Percentiles rank a stretch among this genome's conserved stretches.
Evolutionary conservation across 306 rosid species (phyloP).

Genomic region (Trichosanthes truncata): DNA sequence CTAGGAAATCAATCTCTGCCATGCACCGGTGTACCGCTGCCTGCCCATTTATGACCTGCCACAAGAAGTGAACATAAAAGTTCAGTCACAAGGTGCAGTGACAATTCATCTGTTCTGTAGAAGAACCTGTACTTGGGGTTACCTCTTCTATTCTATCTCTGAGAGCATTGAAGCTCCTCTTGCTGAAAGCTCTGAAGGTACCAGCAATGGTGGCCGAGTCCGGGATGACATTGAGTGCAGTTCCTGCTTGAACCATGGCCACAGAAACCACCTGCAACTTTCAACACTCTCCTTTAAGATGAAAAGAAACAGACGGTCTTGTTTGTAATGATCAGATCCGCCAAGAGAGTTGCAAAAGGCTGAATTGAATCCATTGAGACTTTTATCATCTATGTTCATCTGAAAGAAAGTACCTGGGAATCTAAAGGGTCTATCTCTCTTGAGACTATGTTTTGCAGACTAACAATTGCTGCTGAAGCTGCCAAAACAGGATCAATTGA

Average conservation of each 20-base stretch:
- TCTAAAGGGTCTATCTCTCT: conserved; percentile 84
- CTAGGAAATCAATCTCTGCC: conserved; percentile 53
- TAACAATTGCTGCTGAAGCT: conserved; percentile 62
- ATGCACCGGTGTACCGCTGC: conserved; percentile 68
- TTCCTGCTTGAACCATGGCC: conserved; percentile 52
- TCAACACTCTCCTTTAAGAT: conserved; percentile 4
- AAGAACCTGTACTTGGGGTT: not conserved
- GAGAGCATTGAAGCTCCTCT: conserved; percentile 49
- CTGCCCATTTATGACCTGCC: conserved; percentile 59
- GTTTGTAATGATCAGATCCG: not conserved
- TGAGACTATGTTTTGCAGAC: conserved; percentile 75
- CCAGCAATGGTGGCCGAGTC: conserved; percentile 61
- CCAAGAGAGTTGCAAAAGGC: not conserved
- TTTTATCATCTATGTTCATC: not conserved
- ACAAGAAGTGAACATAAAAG: not conserved
- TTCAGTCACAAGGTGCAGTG: not conserved
- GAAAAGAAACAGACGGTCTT: not conserved
- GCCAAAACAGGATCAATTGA: conserved; percentile 78
- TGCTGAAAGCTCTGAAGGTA: conserved; percentile 65
- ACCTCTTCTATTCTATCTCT: conserved; percentile 84
- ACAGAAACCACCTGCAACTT: conserved; percentile 78
- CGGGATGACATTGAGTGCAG: conserved; percentile 51
- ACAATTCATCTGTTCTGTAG: not conserved
- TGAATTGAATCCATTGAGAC: not conserved
- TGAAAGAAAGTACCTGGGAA: conserved; percentile 50